A percentile compares a stretch with the other conserved stretches of the same genome.
These are phyloP conservation scores for Phoma herbarum DNA, from an alignment of 2,329 filamentous ascomycete genomes.

Conservation along the genomic window DNA sequence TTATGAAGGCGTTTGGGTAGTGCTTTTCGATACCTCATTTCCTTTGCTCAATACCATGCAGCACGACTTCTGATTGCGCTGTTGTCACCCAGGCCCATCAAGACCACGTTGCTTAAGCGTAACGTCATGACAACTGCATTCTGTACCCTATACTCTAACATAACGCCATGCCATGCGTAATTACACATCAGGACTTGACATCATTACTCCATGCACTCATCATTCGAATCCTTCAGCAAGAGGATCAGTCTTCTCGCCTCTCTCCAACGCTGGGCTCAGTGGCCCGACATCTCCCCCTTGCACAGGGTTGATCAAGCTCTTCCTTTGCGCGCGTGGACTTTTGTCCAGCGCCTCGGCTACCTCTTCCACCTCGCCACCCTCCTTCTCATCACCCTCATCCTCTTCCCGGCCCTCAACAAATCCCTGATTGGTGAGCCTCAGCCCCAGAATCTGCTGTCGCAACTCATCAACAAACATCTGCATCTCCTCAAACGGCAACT, in stretches of 20 bases:
- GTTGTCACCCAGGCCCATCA: neutral
- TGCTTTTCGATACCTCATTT: conserved; percentile 18
- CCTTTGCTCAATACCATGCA: conserved; percentile 6
- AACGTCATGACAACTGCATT: conserved; percentile 5
- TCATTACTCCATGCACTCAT: conserved; percentile 7
- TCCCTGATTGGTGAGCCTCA: conserved; percentile 51
- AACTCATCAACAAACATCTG: conserved; percentile 72
- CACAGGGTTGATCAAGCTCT: conserved; percentile 52
- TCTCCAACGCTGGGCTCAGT: conserved; percentile 43
- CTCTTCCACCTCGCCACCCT: conserved; percentile 45
- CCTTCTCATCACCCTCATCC: conserved; percentile 24
- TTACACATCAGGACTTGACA: conserved; percentile 2
- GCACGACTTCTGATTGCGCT: neutral
- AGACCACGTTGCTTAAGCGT: neutral
- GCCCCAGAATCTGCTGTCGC: conserved; percentile 66
- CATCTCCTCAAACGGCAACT: conserved; percentile 62
- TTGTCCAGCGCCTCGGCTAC: conserved; percentile 49
- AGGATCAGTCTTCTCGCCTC: conserved; percentile 35
- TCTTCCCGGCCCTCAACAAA: conserved; percentile 51
- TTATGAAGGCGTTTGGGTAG: conserved; percentile 22
- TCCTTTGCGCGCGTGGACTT: conserved; percentile 51
- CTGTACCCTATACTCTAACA: conserved; percentile 5
- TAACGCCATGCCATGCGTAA: conserved; percentile 15
- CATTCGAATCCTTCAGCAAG: conserved; percentile 46
- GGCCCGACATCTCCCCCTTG: conserved; percentile 40